Base-by-base conservation (phyloP, 345 rosid species). In the Salix purpurea region DNA sequence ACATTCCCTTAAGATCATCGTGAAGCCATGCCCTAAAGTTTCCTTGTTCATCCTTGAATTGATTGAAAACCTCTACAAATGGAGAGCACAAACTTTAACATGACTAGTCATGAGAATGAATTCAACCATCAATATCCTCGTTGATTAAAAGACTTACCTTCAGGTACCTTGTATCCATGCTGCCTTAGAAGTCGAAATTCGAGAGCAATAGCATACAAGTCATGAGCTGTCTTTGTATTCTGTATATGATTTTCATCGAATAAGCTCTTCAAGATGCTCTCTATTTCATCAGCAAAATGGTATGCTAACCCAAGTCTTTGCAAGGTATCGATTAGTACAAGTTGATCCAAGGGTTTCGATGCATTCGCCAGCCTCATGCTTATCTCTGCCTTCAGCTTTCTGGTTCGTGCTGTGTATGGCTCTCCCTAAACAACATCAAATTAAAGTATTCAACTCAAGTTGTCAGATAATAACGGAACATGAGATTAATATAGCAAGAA, bases 251-350 rank as follows among this genome's bases (percentile, higher is more conserved):
- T 44, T 18, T 30, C 40, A 24, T 15, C 37, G 37, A 37, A 65
- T 15, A 76, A 2, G 3, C 21, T 44, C 23, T 26, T n/a, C 5
- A 62, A 52, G 16, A 13, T 42, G 3, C n/a, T 7, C 16, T 42
- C 15, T 7, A 73, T 61, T 37, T 73, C 68, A 26, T 61, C 76
- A 7, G 24, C 7, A 15, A 73, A 73, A 40, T 69, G 73, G 39
- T 76, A 76, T 7, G 23, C 37, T 40, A 76, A 24, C 18, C 78
- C 78, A 69, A 76, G 78, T 67, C 73, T 68, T 58, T 69, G 52
- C 16, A 76, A 56, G 42, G 37, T 60, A 60, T 76, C 78, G 58
- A 76, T 69, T 7, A 76, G 73, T 58, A 68, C 78, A 5, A 69
- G 44, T 19, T 23, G 73, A 68, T 68, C 56, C 6, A 40, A 14